Percentiles rank a stretch among this genome's conserved stretches.
Evolutionary conservation across 2,329 filamentous ascomycete genomes (phyloP).

Genomic region (Chalaropsis ovoidea): DNA sequence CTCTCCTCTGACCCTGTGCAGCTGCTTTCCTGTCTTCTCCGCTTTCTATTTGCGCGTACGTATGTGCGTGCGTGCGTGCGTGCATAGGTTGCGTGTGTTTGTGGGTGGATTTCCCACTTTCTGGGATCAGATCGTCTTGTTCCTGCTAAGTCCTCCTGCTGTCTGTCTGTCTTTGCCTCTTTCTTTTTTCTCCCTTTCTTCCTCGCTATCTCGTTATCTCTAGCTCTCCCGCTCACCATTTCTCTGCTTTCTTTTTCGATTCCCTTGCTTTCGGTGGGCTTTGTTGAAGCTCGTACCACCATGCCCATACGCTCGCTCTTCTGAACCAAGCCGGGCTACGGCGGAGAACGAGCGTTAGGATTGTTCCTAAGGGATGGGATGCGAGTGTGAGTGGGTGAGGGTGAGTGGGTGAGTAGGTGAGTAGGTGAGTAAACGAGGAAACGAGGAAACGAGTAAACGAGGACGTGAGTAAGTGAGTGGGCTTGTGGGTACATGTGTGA

Average conservation of each 20-base stretch:
- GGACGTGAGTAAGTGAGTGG: neutral
- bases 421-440: too few relatives aligned
- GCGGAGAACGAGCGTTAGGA: neutral
- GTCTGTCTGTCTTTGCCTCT: neutral
- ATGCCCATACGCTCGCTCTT: too few relatives aligned
- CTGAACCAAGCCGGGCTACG: neutral
- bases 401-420: neutral
- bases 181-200: neutral
- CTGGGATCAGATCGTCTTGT: neutral
- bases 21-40: neutral
- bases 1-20: neutral
- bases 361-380: neutral
- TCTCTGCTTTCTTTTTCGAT: neutral
- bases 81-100: conserved; percentile 1
- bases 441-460: neutral
- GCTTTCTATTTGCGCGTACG: conserved; percentile 1
- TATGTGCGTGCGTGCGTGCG: neutral
- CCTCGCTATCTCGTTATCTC: neutral
- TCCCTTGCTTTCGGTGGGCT: neutral
- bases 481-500: neutral
- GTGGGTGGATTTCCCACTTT: neutral
- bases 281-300: neutral
- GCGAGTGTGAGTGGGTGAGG: too few relatives aligned
- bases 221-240: neutral
- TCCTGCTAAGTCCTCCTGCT: too few relatives aligned